Evolutionary conservation across 2,329 filamentous ascomycete species (phyloP).

Genomic region (Hypoxylon sp.): DNA sequence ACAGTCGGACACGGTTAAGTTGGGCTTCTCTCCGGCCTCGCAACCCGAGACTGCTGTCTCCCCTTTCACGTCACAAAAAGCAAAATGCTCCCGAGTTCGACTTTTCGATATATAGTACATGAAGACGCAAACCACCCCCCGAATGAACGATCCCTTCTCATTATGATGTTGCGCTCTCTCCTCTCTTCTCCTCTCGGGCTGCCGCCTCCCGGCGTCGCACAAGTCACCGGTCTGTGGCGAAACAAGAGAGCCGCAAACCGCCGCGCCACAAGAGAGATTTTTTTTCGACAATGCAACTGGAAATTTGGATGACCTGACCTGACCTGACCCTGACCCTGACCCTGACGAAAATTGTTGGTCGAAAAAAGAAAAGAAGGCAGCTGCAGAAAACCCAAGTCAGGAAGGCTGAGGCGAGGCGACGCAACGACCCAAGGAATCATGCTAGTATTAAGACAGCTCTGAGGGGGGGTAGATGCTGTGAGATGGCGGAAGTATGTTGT

Average conservation of each 20-base stretch:
- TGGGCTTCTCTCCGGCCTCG: slow-evolving; percentile 19
- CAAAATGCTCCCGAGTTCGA: slow-evolving; percentile 24
- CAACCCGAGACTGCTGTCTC: slow-evolving; percentile 15
- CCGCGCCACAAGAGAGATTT: slow-evolving; percentile 21
- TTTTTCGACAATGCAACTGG: slow-evolving; percentile 29
- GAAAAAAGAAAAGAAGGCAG: slow-evolving; percentile 10
- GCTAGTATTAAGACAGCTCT: slow-evolving; percentile 34
- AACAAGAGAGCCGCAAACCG: slow-evolving; percentile 39
- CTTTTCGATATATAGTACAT: slow-evolving; percentile 40
- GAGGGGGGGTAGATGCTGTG: slow-evolving; percentile 21
- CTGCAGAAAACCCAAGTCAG: slow-evolving; percentile 26
- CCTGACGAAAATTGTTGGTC: slow-evolving; percentile 10
- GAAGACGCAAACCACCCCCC: slow-evolving; percentile 34
- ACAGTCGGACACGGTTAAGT: slow-evolving; percentile 27
- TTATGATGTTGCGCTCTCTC: slow-evolving; percentile 36
- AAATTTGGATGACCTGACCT: slow-evolving; percentile 19
- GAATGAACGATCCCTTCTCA: slow-evolving; percentile 34
- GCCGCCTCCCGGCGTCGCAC: slow-evolving; percentile 44
- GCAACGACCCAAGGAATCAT: slow-evolving; percentile 37
- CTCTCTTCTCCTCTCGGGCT: slow-evolving; percentile 40
- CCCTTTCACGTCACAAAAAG: slow-evolving; percentile 29
- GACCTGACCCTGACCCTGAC: slow-evolving; percentile 10
- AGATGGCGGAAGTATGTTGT: slow-evolving; percentile 30
- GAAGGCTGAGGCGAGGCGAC: slow-evolving; percentile 12
- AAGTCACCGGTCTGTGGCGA: slow-evolving; percentile 34